These are phyloP conservation scores for Acacia concinna DNA, from an alignment of 331 rosid genomes.

Conservation along the genomic window DNA sequence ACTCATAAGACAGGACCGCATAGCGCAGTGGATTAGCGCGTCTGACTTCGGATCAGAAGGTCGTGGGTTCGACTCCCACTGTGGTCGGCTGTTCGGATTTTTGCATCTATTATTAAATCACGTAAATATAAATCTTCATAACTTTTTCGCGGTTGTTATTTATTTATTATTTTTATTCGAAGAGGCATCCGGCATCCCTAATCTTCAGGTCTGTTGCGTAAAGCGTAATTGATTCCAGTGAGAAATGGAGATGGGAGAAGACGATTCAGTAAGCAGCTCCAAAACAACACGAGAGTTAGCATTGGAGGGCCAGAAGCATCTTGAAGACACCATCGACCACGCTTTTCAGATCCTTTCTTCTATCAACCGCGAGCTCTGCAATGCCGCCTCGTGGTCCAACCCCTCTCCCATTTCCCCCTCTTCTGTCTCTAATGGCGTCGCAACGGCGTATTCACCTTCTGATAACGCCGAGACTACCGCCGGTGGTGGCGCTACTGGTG, in stretches of 20 bases:
- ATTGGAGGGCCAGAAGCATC: conserved; percentile 72
- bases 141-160: too few relatives aligned
- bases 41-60: conserved; percentile 99
- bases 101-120: neutral
- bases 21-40: conserved; percentile 99
- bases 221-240: neutral
- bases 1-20: too few relatives aligned
- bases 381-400: conserved; percentile 77
- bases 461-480: conserved; percentile 40
- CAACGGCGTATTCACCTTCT: conserved; percentile 53
- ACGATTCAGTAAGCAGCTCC: conserved; percentile 35
- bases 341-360: conserved; percentile 92
- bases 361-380: conserved; percentile 95
- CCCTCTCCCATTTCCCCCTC: conserved; percentile 51
- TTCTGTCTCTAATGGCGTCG: conserved; percentile 35
- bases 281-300: conserved; percentile 75
- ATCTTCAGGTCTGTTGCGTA: neutral
- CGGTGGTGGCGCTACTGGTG: conserved; percentile 42
- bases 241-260: conserved; percentile 50
- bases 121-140: too few relatives aligned
- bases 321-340: conserved; percentile 75
- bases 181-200: neutral
- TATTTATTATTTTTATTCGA: neutral
- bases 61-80: conserved; percentile 99
- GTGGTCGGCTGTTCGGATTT: conserved; percentile 86